Conservation (phyloP, 768 basidiomycete genomes). For the Flagelloscypha sp. region DNA sequence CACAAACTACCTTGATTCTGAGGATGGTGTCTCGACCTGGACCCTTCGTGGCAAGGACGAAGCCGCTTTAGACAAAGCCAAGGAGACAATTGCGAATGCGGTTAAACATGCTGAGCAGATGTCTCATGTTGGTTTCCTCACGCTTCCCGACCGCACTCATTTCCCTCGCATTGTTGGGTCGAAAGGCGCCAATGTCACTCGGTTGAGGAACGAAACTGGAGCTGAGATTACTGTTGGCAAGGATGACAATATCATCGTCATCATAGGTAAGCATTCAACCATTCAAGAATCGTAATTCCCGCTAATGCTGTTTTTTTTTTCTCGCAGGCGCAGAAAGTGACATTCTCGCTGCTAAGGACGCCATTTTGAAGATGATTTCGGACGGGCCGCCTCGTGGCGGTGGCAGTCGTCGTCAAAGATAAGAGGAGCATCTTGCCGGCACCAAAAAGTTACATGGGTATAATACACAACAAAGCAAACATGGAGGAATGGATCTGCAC, state of each 20-base stretch:
- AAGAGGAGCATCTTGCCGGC: too few species aligned
- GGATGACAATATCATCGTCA: conserved; percentile 79
- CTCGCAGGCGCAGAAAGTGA: conserved; percentile 56
- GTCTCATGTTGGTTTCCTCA: conserved; percentile 80
- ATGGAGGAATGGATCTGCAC: too few species aligned
- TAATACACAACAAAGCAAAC: too few species aligned
- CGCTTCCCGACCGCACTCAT: conserved; percentile 67
- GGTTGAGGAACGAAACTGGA: conserved; percentile 81
- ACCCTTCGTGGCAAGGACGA: conserved; percentile 76
- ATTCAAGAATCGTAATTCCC: neutral
- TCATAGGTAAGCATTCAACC: conserved; percentile 55
- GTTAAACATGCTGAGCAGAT: conserved; percentile 64
- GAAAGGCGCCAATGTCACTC: conserved; percentile 84
- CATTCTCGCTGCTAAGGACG: conserved; percentile 66
- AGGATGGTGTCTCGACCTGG: conserved; percentile 83
- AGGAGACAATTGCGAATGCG: conserved; percentile 56
- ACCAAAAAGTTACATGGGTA: too few species aligned
- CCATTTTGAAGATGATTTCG: conserved; percentile 55
- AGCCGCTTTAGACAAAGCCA: conserved; percentile 67
- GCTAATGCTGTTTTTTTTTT: conserved; percentile 6
- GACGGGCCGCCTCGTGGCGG: conserved; percentile 17
- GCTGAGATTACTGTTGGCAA: conserved; percentile 89
- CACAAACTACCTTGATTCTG: conserved; percentile 68
- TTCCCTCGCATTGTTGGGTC: conserved; percentile 93
- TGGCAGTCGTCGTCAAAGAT: conserved; percentile 15